Conservation (phyloP, 768 basidiomycete genomes). For the Terana coerulea region DNA sequence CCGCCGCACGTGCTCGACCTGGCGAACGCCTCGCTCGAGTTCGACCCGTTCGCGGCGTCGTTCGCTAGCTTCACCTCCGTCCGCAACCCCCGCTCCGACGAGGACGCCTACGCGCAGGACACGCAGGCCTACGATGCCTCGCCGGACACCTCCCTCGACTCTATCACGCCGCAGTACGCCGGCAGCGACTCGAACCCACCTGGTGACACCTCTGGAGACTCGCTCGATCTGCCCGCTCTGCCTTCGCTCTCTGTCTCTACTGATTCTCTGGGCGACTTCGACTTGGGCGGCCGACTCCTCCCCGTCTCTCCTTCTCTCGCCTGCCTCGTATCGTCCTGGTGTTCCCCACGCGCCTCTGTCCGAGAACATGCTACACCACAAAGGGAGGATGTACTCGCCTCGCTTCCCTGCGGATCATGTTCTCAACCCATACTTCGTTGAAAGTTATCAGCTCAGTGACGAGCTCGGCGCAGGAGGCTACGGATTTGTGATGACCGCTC, state of each 20-base stretch:
- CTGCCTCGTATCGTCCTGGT: background rate
- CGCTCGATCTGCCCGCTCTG: conserved; percentile 18
- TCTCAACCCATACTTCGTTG: conserved; percentile 58
- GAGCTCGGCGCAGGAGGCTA: conserved; percentile 91
- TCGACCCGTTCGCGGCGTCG: conserved; percentile 18
- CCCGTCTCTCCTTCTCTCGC: conserved; percentile 15
- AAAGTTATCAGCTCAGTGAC: conserved; percentile 58
- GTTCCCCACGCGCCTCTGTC: background rate
- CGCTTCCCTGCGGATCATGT: conserved; percentile 60
- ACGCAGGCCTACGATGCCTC: background rate
- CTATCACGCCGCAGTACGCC: conserved; percentile 11
- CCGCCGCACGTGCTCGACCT: conserved; percentile 20
- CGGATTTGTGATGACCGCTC: conserved; percentile 90
- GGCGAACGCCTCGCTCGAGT: conserved; percentile 23
- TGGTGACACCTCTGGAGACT: background rate
- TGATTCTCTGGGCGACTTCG: conserved; percentile 16
- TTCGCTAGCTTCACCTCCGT: conserved; percentile 14
- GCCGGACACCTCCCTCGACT: conserved; percentile 14
- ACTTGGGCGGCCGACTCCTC: conserved; percentile 15
- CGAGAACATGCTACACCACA: conserved; percentile 11
- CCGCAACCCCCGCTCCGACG: conserved; percentile 10
- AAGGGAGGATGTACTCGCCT: conserved; percentile 36
- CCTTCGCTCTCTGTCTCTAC: conserved; percentile 20
- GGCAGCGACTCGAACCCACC: conserved; percentile 9
- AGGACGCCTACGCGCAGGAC: conserved; percentile 16